phyloP scores from a whole-genome alignment of 495 filamentous ascomycete species.

The Aspergillus heteromorphus region DNA sequence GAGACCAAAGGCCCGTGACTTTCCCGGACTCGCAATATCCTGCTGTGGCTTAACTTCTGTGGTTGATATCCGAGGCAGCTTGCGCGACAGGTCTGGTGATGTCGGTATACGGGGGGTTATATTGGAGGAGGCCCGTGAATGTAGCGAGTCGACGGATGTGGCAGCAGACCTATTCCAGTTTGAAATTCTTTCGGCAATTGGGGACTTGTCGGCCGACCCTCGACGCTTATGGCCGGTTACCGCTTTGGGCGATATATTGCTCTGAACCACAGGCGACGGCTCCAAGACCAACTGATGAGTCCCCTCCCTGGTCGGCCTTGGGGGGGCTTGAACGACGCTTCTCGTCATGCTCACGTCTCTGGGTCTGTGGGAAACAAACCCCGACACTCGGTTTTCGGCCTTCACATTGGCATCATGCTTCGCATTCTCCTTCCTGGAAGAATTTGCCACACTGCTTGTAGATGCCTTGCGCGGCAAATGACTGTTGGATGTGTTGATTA shows the following conservation, averaged over 20 bases:
- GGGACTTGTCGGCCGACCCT: slow-evolving; percentile 33
- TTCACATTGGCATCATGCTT: neutral
- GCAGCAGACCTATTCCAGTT: slow-evolving; percentile 22
- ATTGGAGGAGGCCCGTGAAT: slow-evolving; percentile 29
- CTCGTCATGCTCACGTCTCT: neutral
- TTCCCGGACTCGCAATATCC: slow-evolving; percentile 23
- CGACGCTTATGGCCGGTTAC: slow-evolving; percentile 40
- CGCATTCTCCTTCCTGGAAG: slow-evolving; percentile 6
- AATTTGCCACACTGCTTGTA: slow-evolving; percentile 38
- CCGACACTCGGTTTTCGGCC: neutral
- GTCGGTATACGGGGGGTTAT: slow-evolving; percentile 37
- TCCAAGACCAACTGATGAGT: slow-evolving; percentile 61
- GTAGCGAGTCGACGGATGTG: slow-evolving; percentile 36
- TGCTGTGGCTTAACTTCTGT: slow-evolving; percentile 16
- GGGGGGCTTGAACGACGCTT: slow-evolving; percentile 30
- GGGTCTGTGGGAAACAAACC: neutral
- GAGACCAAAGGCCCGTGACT: slow-evolving; percentile 62
- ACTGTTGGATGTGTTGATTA: slow-evolving; percentile 44
- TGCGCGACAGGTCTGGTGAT: slow-evolving; percentile 29
- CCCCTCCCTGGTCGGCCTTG: slow-evolving; percentile 76
- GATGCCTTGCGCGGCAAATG: slow-evolving; percentile 62
- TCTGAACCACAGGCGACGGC: slow-evolving; percentile 67
- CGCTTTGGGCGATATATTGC: slow-evolving; percentile 55
- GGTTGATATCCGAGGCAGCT: slow-evolving; percentile 23
- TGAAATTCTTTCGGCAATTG: slow-evolving; percentile 4